Evolutionary conservation across 306 rosid genomes (phyloP).

Genomic region (Canavalia ensiformis): DNA sequence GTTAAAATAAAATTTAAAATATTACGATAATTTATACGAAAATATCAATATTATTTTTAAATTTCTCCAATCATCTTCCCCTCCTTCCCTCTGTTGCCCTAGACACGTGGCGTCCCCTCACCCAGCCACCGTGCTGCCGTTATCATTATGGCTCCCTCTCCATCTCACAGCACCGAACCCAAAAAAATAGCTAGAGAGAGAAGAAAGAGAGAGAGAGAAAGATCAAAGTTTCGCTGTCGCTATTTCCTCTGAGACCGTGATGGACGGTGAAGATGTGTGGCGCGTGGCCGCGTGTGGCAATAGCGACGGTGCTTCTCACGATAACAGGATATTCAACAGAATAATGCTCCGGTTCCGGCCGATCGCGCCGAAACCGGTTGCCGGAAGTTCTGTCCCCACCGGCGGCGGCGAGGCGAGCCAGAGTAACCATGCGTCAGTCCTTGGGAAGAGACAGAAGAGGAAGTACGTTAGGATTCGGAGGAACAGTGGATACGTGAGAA

Average conservation of each 20-base stretch:
- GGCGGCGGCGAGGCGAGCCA: constrained; percentile 21
- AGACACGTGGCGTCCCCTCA: constrained; percentile 72
- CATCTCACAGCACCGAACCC: constrained; percentile 47
- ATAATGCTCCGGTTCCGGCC: constrained; percentile 78
- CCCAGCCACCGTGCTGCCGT: constrained; percentile 69
- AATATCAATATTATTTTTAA: too few relatives aligned
- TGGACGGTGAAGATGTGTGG: constrained; percentile 65
- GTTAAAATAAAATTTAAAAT: too few relatives aligned
- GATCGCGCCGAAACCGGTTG: constrained; percentile 75
- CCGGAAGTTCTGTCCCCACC: constrained; percentile 36
- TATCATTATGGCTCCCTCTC: constrained; percentile 73
- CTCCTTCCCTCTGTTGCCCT: constrained; percentile 54
- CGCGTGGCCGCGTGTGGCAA: constrained; percentile 47
- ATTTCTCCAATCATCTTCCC: constrained; percentile 50
- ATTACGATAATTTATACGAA: too few relatives aligned
- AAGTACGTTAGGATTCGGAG: constrained; percentile 73
- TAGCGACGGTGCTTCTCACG: not conserved
- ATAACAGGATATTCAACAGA: constrained; percentile 50
- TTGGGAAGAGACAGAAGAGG: constrained; percentile 60
- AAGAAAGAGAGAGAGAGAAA: constrained; percentile 5
- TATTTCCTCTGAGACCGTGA: not conserved
- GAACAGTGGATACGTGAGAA: constrained; percentile 44
- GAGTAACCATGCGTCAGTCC: constrained; percentile 13
- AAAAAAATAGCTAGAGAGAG: constrained; percentile 30
- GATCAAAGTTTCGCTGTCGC: constrained; percentile 21